Evolutionary conservation across 805 yeast species (phyloP).

Genomic region (Kodamaea laetipori): DNA sequence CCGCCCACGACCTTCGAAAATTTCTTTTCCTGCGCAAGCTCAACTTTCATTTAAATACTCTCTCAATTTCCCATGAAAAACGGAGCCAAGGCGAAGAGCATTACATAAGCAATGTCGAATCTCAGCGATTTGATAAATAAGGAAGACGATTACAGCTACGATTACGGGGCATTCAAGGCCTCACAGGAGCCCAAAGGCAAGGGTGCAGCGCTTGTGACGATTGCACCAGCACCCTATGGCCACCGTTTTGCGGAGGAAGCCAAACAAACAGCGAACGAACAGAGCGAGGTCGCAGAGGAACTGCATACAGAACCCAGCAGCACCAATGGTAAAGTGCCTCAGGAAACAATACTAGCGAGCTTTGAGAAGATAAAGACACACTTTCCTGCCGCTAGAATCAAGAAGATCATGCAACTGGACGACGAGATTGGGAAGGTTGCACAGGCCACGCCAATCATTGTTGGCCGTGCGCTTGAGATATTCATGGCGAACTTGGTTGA

Average conservation of each 20-base stretch:
- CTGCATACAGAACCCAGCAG: not conserved
- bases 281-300: not conserved
- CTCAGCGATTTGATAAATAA: slow-evolving; percentile 30
- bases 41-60: slow-evolving; percentile 14
- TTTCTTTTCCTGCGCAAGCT: slow-evolving; percentile 10
- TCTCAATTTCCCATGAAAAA: slow-evolving; percentile 11
- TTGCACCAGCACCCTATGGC: slow-evolving; percentile 9
- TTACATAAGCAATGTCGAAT: slow-evolving; percentile 24
- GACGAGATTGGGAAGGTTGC: slow-evolving; percentile 99
- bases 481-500: slow-evolving; percentile 89
- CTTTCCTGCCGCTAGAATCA: slow-evolving; percentile 91
- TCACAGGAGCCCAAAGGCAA: slow-evolving; percentile 1
- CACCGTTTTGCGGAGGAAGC: slow-evolving; percentile 13
- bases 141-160: slow-evolving; percentile 23
- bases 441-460: slow-evolving; percentile 97
- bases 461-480: slow-evolving; percentile 90
- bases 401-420: slow-evolving; percentile 95
- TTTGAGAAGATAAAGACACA: slow-evolving; percentile 70
- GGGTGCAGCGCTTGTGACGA: not conserved
- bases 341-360: slow-evolving; percentile 33
- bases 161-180: slow-evolving; percentile 11
- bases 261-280: slow-evolving; percentile 1
- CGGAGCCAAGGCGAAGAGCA: slow-evolving; percentile 1
- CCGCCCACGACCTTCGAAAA: slow-evolving; percentile 4
- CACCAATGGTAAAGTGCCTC: slow-evolving; percentile 25